Evolutionary conservation across 1,284 basidiomycete species (phyloP), one percentile per base, ranked within the genome.

Genomic region (Pholiota adiposa): DNA sequence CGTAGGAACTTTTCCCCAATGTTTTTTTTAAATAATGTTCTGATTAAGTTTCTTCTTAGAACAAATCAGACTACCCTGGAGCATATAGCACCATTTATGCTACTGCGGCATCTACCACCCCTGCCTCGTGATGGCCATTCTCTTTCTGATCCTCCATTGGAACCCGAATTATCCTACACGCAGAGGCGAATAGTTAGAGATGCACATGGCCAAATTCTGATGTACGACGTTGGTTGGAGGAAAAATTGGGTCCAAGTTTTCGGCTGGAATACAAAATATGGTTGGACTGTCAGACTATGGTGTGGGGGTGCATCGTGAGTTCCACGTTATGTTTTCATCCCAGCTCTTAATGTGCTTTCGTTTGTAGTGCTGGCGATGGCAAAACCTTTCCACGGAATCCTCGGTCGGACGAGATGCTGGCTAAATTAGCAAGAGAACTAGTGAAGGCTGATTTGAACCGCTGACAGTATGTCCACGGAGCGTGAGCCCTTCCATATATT

Each of bases 41-140:
- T 44, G 40, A 54, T 63, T 53, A 60, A 29, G 21, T 29, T 48
- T 16, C 33, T 44, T 31, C 53, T 18, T 66, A 94, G 92, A 27
- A 92, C 89, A 46, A 96, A 96, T 72, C 90, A 93, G 72, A 94
- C 93, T 3, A 96, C 93, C 0, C 68, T 95, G 29, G 94, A 96
- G 71, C 83, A 88, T 62, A 82, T 95, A 38, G 86, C 91, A 0
- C 90, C 91, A 2, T 92, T 90, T 69, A 76, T 90, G 29, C 81
- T 93, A 9, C 79, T 93, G 51, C 84, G 87, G 56, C 76, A 90
- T 67, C 76, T 93, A 33, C 87, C 90, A 36, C 80, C 82, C 4
- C 75, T 89, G 8, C 85, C 85, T 36, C 72, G 67, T 7, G 73
- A 77, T 16, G 77, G 74, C 8, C 81, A 81, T 64, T 75, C 72